Evolutionary conservation across 495 filamentous ascomycete genomes (phyloP).

Genomic region (Lepraria neglecta): DNA sequence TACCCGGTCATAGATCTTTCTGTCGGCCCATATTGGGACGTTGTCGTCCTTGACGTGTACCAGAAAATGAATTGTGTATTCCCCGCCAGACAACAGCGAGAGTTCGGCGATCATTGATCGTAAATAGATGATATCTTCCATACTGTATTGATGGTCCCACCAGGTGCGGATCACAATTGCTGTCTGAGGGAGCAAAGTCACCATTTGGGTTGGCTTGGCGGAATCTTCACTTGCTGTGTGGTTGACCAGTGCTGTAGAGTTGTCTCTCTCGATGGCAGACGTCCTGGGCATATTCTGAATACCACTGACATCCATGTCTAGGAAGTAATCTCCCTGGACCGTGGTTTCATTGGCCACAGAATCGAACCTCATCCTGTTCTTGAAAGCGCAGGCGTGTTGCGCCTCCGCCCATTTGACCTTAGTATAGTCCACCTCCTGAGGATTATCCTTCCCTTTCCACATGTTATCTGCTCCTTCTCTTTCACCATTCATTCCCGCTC

Average conservation of each 20-base stretch:
- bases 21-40: slow-evolving; percentile 59
- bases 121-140: slow-evolving; percentile 48
- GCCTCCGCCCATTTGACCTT: slow-evolving; percentile 67
- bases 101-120: slow-evolving; percentile 58
- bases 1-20: slow-evolving; percentile 53
- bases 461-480: slow-evolving; percentile 65
- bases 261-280: slow-evolving; percentile 18
- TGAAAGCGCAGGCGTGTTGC: slow-evolving; percentile 61
- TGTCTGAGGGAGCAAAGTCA: slow-evolving; percentile 45
- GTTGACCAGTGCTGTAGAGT: slow-evolving; percentile 18
- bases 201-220: slow-evolving; percentile 15
- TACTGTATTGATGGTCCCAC: slow-evolving; percentile 51
- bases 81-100: slow-evolving; percentile 54
- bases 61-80: slow-evolving; percentile 58
- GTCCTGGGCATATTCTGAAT: slow-evolving; percentile 36
- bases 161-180: slow-evolving; percentile 59
- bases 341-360: slow-evolving; percentile 30
- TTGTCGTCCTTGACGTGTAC: slow-evolving; percentile 62
- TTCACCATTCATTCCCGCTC: slow-evolving; percentile 74
- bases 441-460: slow-evolving; percentile 51
- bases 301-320: slow-evolving; percentile 1
- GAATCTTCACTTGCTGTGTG: slow-evolving; percentile 18
- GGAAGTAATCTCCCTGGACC: slow-evolving; percentile 15
- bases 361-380: slow-evolving; percentile 67
- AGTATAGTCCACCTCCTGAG: slow-evolving; percentile 64